Evolutionary conservation across 768 basidiomycete species (phyloP).

Genomic region (Hypholoma fasciculare): DNA sequence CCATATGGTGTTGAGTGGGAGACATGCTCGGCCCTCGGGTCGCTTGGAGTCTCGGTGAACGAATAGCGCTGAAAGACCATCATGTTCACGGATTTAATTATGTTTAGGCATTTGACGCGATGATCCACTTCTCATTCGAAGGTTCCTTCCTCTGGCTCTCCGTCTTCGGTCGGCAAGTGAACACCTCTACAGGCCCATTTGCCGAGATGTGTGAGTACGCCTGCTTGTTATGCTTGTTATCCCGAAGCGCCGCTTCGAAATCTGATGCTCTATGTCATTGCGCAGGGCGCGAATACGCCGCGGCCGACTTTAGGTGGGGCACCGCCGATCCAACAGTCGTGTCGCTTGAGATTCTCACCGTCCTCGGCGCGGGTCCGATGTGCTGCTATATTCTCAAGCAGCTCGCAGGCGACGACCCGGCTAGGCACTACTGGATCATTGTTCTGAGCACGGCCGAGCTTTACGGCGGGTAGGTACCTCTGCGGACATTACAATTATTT

Average conservation of each 20-base stretch:
- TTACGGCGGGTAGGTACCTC: constrained; percentile 62
- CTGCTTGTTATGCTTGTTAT: not conserved
- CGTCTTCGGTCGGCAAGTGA: constrained; percentile 70
- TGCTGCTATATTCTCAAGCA: constrained; percentile 72
- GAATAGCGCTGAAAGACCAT: not conserved
- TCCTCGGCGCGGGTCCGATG: constrained; percentile 73
- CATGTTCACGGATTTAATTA: not conserved
- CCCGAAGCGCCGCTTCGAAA: not conserved
- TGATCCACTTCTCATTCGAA: constrained; percentile 79
- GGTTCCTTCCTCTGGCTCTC: constrained; percentile 82
- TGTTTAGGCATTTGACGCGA: constrained; percentile 70
- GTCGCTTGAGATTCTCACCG: constrained; percentile 81
- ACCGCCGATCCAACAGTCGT: constrained; percentile 76
- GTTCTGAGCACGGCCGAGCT: constrained; percentile 76
- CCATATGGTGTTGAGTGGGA: too few species aligned
- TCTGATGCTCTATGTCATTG: not conserved
- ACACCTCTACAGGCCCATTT: constrained; percentile 64
- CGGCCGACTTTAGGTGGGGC: constrained; percentile 84
- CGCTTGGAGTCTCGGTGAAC: too few species aligned
- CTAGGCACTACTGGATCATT: constrained; percentile 78
- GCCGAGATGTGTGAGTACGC: constrained; percentile 70
- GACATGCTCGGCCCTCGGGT: too few species aligned
- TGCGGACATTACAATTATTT: not conserved
- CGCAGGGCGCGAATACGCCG: constrained; percentile 79
- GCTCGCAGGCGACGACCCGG: constrained; percentile 62